Percentiles rank a stretch among this genome's conserved stretches.
Conservation (phyloP, 345 rosid genomes). For the Pugionium dolabratum region DNA sequence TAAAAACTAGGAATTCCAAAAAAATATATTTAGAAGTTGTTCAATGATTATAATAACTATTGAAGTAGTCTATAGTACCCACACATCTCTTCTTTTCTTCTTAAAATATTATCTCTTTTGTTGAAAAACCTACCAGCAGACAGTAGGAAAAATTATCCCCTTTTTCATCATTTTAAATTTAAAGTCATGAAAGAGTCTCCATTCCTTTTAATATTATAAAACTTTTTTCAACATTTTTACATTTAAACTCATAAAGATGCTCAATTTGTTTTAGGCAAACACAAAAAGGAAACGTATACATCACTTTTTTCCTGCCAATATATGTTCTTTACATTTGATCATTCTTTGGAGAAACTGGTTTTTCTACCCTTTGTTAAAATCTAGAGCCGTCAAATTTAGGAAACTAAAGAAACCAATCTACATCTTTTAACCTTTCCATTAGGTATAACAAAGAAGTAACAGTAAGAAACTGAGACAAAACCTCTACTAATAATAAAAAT, state of each 20-base stretch:
- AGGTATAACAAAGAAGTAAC: no score
- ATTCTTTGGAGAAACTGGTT: background rate
- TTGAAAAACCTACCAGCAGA: constrained; percentile 11
- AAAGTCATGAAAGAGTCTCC: background rate
- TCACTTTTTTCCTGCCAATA: no score
- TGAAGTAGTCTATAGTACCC: constrained; percentile 5
- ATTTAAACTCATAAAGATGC: background rate
- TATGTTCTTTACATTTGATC: background rate
- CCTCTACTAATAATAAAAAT: background rate
- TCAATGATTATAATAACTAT: background rate
- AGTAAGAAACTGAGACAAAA: background rate
- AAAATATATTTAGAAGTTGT: constrained; percentile 8
- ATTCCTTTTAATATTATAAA: no score
- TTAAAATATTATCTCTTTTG: background rate
- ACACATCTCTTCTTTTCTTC: background rate
- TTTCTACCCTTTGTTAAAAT: background rate
- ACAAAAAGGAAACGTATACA: no score
- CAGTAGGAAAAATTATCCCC: background rate
- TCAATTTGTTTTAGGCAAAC: no score
- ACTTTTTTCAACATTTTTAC: background rate
- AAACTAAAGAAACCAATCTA: constrained; percentile 1
- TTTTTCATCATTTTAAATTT: background rate
- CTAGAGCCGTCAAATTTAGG: background rate
- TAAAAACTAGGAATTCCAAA: constrained; percentile 14
- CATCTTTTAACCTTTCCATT: background rate